Evolutionary conservation across 805 yeast genomes (phyloP).

Genomic region (Zygosaccharomyces bisporus): DNA sequence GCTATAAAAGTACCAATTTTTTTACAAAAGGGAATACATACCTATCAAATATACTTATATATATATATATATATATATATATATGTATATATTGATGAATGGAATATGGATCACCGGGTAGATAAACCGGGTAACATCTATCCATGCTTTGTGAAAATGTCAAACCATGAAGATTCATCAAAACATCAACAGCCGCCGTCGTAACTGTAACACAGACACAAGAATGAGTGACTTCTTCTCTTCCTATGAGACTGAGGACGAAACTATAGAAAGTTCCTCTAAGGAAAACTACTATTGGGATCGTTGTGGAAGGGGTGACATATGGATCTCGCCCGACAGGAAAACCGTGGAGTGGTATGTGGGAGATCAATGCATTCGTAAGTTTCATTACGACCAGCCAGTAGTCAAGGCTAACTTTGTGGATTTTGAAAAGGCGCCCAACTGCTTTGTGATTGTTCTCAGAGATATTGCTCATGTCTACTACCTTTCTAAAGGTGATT

Average conservation of each 20-base stretch:
- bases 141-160: not conserved
- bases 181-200: not conserved
- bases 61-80: too few species aligned
- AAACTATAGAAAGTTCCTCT: constrained; percentile 4
- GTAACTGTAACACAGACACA: not conserved
- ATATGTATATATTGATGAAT: too few species aligned
- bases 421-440: constrained; percentile 37
- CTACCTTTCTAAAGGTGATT: constrained; percentile 50
- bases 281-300: constrained; percentile 11
- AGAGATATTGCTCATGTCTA: constrained; percentile 60
- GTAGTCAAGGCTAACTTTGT: constrained; percentile 63
- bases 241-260: not conserved
- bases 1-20: too few species aligned
- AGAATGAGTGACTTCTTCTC: not conserved
- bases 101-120: too few species aligned
- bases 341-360: constrained; percentile 39
- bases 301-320: constrained; percentile 19
- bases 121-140: not conserved
- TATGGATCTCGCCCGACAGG: constrained; percentile 37
- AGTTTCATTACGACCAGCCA: constrained; percentile 45
- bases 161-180: not conserved
- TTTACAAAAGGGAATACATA: too few species aligned
- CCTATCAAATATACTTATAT: too few species aligned
- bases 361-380: constrained; percentile 21
- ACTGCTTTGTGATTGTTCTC: constrained; percentile 58